Evolutionary conservation across 1,284 basidiomycete species (phyloP), one percentile per base, ranked within the genome.

Genomic region (Polyporus tsugae): DNA sequence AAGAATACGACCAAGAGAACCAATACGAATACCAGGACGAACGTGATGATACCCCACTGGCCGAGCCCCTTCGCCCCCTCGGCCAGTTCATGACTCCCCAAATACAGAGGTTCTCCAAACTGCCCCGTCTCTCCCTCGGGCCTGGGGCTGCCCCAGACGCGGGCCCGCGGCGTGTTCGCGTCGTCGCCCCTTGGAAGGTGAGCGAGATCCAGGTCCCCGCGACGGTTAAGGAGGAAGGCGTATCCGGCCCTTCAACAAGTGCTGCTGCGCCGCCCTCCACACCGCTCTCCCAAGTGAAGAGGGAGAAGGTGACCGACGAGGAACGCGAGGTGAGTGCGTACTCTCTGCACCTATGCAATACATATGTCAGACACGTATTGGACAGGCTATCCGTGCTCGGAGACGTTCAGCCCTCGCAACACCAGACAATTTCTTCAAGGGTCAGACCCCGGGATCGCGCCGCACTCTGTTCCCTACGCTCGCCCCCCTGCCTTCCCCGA

Each of bases 11-110:
- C 22, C 17, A 65, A 17, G 68, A 68, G 9, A 64, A 72, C 7
- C 55, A 74, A 19, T 44, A 72, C 36, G 65, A 68, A 22, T 66
- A 62, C 15, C 62, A 53, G 52, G 68, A 66, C 17, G 63, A 66
- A n/a, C n/a, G 17, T 25, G 44, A 68, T 55, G 35, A 35, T 35
- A 59, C 57, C 57, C 57, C 19, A 13, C 6, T 59, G 19, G 46
- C 35, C n/a, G 67, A 61, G 17, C 38, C 60, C 13, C 70, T 63
- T n/a, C 72, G 64, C 6, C 41, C 72, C 42, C 72, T 80, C 17
- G 78, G 84, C 17, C 78, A 80, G 4, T 90, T 90, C 78, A 87
- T 87, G 85, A 89, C 88, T 0, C 88, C 88, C 0, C 87, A 83
- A 68, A 73, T 75, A 10, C 69, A 73, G 6, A 70, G 75, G 0